phyloP scores from a whole-genome alignment of 2,329 filamentous ascomycete genomes.

The Ceratocystis huliohia region DNA sequence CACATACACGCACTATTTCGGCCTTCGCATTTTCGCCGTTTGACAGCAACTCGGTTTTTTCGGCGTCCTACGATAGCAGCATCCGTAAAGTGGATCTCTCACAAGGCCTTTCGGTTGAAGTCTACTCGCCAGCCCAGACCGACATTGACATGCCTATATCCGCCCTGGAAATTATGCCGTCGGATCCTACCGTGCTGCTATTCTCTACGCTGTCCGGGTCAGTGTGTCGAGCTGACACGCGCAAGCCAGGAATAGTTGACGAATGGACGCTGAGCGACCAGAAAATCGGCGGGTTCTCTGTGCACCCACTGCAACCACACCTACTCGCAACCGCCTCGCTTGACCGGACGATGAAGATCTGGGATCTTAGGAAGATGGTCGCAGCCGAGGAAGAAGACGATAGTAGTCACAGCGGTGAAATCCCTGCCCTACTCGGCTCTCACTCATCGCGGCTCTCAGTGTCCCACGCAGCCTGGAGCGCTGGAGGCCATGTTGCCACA shows the following conservation, averaged over 20 bases:
- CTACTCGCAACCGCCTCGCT: slow-evolving; percentile 80
- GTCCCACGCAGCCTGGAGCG: slow-evolving; percentile 83
- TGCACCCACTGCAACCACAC: slow-evolving; percentile 69
- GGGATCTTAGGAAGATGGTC: slow-evolving; percentile 74
- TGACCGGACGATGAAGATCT: slow-evolving; percentile 79
- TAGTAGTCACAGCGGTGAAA: slow-evolving; percentile 31
- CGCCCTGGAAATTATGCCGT: slow-evolving; percentile 62
- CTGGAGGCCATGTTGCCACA: slow-evolving; percentile 74
- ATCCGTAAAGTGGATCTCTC: slow-evolving; percentile 76
- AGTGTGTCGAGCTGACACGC: slow-evolving; percentile 63
- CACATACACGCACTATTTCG: slow-evolving; percentile 77
- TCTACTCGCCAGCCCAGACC: slow-evolving; percentile 61
- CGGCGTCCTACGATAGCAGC: slow-evolving; percentile 84
- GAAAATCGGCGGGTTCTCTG: slow-evolving; percentile 87
- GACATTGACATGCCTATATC: slow-evolving; percentile 68
- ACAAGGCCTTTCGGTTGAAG: slow-evolving; percentile 65
- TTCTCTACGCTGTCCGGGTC: slow-evolving; percentile 77
- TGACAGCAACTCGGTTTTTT: slow-evolving; percentile 64
- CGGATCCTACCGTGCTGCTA: slow-evolving; percentile 60
- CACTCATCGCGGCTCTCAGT: slow-evolving; percentile 76
- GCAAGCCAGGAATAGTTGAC: slow-evolving; percentile 26
- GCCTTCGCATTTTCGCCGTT: slow-evolving; percentile 65
- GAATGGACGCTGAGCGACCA: slow-evolving; percentile 67
- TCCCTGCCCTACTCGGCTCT: slow-evolving; percentile 62
- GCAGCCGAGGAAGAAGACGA: slow-evolving; percentile 47